Conservation (phyloP, 768 basidiomycete genomes). For the Russula sp. region DNA sequence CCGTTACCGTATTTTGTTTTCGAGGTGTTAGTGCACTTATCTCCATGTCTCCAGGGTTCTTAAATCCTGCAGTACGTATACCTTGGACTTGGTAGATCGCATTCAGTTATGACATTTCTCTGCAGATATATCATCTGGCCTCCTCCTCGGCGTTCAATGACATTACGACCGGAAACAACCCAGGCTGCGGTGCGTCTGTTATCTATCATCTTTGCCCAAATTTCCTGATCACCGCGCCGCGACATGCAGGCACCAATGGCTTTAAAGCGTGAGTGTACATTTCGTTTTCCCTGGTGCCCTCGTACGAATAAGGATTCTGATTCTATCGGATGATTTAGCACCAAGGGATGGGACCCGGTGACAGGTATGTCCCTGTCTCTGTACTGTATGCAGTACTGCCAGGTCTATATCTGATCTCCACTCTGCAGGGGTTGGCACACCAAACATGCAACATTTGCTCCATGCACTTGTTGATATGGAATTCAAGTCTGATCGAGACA, state of each 20-base stretch:
- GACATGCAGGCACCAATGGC: conserved; percentile 4
- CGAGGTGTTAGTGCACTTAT: neutral
- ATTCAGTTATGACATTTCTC: neutral
- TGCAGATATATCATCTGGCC: neutral
- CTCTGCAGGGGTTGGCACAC: conserved; percentile 10
- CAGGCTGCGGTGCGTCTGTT: conserved; percentile 12
- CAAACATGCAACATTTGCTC: neutral
- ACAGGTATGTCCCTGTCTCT: neutral
- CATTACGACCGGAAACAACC: conserved; percentile 11
- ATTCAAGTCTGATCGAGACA: neutral
- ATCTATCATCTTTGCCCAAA: neutral
- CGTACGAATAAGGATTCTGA: neutral
- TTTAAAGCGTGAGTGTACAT: conserved; percentile 2
- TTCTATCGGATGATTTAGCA: neutral
- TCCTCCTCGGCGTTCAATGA: conserved; percentile 3
- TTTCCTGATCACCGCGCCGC: neutral
- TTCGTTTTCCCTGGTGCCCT: neutral
- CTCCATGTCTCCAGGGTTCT: neutral
- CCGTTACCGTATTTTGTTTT: neutral
- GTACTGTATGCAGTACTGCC: neutral
- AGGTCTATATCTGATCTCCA: neutral
- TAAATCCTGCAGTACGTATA: conserved; percentile 1
- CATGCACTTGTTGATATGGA: neutral
- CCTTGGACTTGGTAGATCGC: neutral
- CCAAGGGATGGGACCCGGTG: conserved; percentile 15